phyloP scores from a whole-genome alignment of 495 filamentous ascomycete species.

The Apodospora peruviana region DNA sequence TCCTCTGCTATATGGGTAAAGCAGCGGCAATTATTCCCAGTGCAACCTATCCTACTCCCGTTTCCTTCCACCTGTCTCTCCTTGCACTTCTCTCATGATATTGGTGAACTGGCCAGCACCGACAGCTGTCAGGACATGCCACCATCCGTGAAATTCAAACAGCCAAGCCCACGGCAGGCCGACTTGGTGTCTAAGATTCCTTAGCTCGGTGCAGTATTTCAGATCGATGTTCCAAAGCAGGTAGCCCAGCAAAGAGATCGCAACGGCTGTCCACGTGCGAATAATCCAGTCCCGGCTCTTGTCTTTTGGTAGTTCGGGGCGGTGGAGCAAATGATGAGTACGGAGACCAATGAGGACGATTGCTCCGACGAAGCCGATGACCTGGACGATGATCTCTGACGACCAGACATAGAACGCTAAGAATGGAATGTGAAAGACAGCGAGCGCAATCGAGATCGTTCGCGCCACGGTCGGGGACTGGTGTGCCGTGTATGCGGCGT shows the following conservation, averaged over 20 bases:
- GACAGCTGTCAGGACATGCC: slow-evolving; percentile 51
- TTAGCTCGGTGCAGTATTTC: slow-evolving; percentile 34
- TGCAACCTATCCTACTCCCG: too few relatives aligned
- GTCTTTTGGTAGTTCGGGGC: slow-evolving; percentile 6
- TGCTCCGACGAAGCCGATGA: slow-evolving; percentile 11
- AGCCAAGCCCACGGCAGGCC: slow-evolving; percentile 50
- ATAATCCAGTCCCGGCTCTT: slow-evolving; percentile 10
- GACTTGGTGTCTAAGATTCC: slow-evolving; percentile 24
- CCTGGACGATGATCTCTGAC: slow-evolving; percentile 23
- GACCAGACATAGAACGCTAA: slow-evolving; percentile 35
- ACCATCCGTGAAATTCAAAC: slow-evolving; percentile 57
- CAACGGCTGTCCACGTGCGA: slow-evolving; percentile 9
- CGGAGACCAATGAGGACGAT: slow-evolving; percentile 11
- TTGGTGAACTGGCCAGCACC: slow-evolving; percentile 29
- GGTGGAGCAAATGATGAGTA: slow-evolving; percentile 19
- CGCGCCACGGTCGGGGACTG: slow-evolving; percentile 21
- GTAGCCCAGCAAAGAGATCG: slow-evolving; percentile 33
- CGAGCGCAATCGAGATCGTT: slow-evolving; percentile 20
- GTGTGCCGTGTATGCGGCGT: slow-evolving; percentile 44
- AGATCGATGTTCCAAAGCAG: slow-evolving; percentile 46
- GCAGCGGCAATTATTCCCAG: too few relatives aligned
- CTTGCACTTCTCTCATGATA: slow-evolving; percentile 17
- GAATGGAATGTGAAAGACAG: slow-evolving; percentile 18
- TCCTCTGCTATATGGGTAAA: too few relatives aligned
- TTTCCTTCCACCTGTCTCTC: background rate